Conservation (phyloP, 352 stramenopile genomes). For the Thraustotheca clavata region DNA sequence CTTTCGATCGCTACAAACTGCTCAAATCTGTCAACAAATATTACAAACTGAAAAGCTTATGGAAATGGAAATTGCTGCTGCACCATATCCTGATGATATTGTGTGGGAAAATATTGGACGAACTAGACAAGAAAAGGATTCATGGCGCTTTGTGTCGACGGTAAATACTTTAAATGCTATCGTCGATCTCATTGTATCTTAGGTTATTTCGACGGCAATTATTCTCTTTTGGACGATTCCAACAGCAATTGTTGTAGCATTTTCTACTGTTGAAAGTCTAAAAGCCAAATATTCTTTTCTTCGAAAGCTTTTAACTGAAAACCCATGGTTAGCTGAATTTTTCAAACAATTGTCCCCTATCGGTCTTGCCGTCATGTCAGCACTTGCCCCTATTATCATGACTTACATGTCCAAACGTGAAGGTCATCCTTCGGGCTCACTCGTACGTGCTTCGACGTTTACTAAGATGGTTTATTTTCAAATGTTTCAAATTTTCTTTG, state of each 20-base stretch:
- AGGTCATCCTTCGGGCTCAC: constrained; percentile 54
- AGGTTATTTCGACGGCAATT: constrained; percentile 44
- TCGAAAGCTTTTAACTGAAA: constrained; percentile 32
- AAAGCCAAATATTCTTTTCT: constrained; percentile 44
- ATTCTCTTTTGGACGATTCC: constrained; percentile 81
- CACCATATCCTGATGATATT: constrained; percentile 56
- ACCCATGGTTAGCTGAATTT: constrained; percentile 61
- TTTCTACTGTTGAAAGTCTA: constrained; percentile 56
- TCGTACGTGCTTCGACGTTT: constrained; percentile 58
- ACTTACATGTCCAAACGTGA: constrained; percentile 71
- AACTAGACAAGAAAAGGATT: constrained; percentile 19
- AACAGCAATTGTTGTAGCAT: constrained; percentile 62
- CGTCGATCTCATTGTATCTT: background rate
- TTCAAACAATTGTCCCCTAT: constrained; percentile 69
- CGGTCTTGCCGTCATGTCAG: constrained; percentile 70
- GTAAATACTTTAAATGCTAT: background rate
- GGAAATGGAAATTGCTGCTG: constrained; percentile 39
- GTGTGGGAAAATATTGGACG: constrained; percentile 65
- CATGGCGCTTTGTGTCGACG: constrained; percentile 19
- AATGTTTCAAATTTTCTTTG: constrained; percentile 69
- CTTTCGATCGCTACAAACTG: constrained; percentile 61
- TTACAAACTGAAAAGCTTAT: constrained; percentile 51
- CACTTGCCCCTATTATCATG: constrained; percentile 77
- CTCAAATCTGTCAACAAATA: constrained; percentile 60
- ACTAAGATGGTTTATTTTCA: constrained; percentile 80